Base-by-base conservation (phyloP, 2,329 filamentous ascomycete genomes). In the Aspergillus sojae region DNA sequence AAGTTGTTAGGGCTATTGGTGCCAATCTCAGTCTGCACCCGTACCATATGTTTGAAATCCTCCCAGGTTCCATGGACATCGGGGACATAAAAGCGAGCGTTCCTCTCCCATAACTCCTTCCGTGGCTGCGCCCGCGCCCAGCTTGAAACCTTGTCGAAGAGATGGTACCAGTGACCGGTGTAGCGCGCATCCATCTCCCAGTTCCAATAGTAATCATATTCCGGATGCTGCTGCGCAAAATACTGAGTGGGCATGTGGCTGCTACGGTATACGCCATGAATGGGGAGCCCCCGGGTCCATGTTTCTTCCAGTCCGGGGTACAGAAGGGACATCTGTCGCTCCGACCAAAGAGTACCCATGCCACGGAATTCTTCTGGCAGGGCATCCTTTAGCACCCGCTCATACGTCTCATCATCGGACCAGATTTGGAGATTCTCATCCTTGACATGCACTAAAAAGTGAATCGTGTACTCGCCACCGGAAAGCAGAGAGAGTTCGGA, bases 171-270 rank as follows among this genome's bases (percentile, higher is more conserved):
- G 67, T 95, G 91, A 10, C 92, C 92, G 0, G 89, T 92, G 72
- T 91, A 90, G 55, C 92, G 85, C 36, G 90, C 88, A 72, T 95
- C 91, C 79, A 93, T 91, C 74, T 95, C 92, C 91, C 91, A 94
- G 75, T 94, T 94, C 91, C 92, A 95, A 69, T 93, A 84, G 70
- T 86, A 93, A 69, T 94, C 90, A 67, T 91, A 95, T 70, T 94
- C 88, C 0, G 91, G 91, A 70, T 93, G 89, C 57, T 90, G 89
- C 71, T 90, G 85, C 63, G 94, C 92, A 75, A 98, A 98, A 77
- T 94, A 91, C 74, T 97, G 94, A 82, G 98, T 89, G 0, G 94
- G 93, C 92, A 98, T 96, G 71, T 93, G 93, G 11, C 95, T 87
- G 60, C 92, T 94, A 58, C 95, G 91, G 79, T 98, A 98, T 10